Evolutionary conservation across 1,284 basidiomycete species (phyloP), one percentile per base, ranked within the genome.

Genomic region (Fomitopsis pinicola): DNA sequence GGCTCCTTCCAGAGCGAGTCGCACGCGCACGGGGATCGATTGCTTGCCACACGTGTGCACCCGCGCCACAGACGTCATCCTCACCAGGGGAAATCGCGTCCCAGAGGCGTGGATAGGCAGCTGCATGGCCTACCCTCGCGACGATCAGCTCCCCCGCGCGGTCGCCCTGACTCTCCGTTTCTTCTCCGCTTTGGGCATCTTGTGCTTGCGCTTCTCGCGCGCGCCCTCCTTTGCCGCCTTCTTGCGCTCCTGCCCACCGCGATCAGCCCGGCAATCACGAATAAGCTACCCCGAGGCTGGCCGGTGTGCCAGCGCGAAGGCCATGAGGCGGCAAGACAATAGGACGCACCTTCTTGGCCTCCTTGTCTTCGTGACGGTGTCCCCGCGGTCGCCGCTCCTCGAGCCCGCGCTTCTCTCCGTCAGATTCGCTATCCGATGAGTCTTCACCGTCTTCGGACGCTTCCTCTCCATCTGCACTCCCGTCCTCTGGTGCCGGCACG

Each of bases 171-270:
- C 82, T 66, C 85, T 83, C 55, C 87, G 83, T 76, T 92, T 92
- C 80, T 98, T 98, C 76, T 96, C 94, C 44, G 88, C 85, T 75
- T 98, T 98, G 58, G 94, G 92, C 81, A 98, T 94, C 78, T 98
- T 98, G 66, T 85, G 81, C 75, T 95, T 93, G 63, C 95, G 83
- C 75, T 86, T 92, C 77, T 97, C 95, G 68, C 90, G 84, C 58
- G 89, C 87, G 73, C 92, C 92, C 65, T 89, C 91, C 73, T 97
- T 98, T 36, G 84, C 85, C 12, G 89, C 88, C 72, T 93, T 91
- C 75, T 97, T 96, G 10, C 95, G 86, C 74, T 95, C 92, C 92
- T 96, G 72, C 42, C 12, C 12, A 30, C 9, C 4, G 48, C 15
- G 19, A 26, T 28, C 48, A 50, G 48, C 28, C 14, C 48, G 48